phyloP scores from a whole-genome alignment of 2,329 filamentous ascomycete genomes.

The Talaromyces verruculosus region DNA sequence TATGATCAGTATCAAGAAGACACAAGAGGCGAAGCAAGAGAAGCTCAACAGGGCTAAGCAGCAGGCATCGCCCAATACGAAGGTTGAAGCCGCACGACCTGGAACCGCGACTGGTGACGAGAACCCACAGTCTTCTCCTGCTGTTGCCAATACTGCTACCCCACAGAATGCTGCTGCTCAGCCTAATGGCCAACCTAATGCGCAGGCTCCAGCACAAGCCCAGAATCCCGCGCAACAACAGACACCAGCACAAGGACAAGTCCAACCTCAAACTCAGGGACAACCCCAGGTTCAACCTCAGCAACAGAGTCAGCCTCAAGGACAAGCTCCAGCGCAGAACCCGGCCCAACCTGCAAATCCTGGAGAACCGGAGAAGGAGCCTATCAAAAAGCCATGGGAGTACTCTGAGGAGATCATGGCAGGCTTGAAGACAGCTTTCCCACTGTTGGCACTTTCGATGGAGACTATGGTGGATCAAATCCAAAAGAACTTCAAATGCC shows the following conservation, averaged over 20 bases:
- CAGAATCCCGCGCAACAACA: slow-evolving; percentile 27
- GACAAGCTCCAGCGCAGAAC: slow-evolving; percentile 29
- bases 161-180: slow-evolving; percentile 27
- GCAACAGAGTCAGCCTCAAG: slow-evolving; percentile 27
- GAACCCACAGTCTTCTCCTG: slow-evolving; percentile 46
- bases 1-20: slow-evolving; percentile 87
- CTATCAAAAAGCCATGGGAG: slow-evolving; percentile 84
- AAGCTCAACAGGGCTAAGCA: slow-evolving; percentile 65
- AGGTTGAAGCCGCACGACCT: slow-evolving; percentile 39
- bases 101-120: slow-evolving; percentile 47
- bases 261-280: slow-evolving; percentile 12
- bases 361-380: slow-evolving; percentile 43
- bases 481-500: slow-evolving; percentile 98
- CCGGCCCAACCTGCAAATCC: slow-evolving; percentile 28
- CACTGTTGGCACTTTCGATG: slow-evolving; percentile 92
- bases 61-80: slow-evolving; percentile 39
- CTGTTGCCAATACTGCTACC: slow-evolving; percentile 45
- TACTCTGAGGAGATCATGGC: slow-evolving; percentile 94
- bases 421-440: slow-evolving; percentile 94
- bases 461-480: slow-evolving; percentile 99
- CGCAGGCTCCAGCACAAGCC: slow-evolving; percentile 27
- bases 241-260: slow-evolving; percentile 24
- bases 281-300: slow-evolving; percentile 25
- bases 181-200: slow-evolving; percentile 28
- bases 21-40: slow-evolving; percentile 66